Conservation (phyloP, 2,329 filamentous ascomycete genomes). For the Fusarium bulbicola region DNA sequence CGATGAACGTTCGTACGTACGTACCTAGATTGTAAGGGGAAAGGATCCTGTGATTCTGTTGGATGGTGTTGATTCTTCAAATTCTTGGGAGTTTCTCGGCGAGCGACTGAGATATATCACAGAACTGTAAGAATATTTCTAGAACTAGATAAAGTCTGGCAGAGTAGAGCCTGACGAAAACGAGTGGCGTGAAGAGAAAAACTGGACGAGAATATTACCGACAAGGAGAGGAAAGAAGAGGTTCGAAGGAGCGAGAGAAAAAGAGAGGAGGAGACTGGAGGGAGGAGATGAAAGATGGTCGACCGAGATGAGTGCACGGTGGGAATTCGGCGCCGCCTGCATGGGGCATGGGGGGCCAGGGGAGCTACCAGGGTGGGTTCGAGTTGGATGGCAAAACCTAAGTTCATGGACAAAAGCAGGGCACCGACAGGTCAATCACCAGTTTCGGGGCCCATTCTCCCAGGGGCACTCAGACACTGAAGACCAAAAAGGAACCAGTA, state of each 20-base stretch:
- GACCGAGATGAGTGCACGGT: conserved; percentile 41
- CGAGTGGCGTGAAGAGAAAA: conserved; percentile 52
- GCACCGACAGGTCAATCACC: conserved; percentile 32
- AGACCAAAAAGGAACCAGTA: conserved; percentile 28
- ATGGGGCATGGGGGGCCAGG: conserved; percentile 16
- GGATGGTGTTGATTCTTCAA: conserved; percentile 28
- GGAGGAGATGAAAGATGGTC: conserved; percentile 40
- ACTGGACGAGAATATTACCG: conserved; percentile 40
- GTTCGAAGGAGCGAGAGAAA: conserved; percentile 39
- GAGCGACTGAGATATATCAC: conserved; percentile 32
- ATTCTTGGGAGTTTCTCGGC: conserved; percentile 35
- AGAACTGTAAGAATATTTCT: conserved; percentile 28
- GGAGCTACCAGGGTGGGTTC: conserved; percentile 18
- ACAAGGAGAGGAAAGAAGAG: conserved; percentile 41
- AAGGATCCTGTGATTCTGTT: conserved; percentile 28
- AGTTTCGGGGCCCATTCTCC: conserved; percentile 20
- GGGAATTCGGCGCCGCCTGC: conserved; percentile 36
- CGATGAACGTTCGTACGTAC: conserved; percentile 33
- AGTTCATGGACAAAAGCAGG: conserved; percentile 20
- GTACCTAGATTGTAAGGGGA: conserved; percentile 37
- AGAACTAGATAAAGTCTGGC: conserved; percentile 41
- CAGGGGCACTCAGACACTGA: conserved; percentile 35
- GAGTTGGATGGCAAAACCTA: conserved; percentile 20
- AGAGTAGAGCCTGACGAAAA: conserved; percentile 46
- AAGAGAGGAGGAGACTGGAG: conserved; percentile 38